Conservation (phyloP, 225 moss, liverwort and hornwort species). For the Thuidium tamariscinum region DNA sequence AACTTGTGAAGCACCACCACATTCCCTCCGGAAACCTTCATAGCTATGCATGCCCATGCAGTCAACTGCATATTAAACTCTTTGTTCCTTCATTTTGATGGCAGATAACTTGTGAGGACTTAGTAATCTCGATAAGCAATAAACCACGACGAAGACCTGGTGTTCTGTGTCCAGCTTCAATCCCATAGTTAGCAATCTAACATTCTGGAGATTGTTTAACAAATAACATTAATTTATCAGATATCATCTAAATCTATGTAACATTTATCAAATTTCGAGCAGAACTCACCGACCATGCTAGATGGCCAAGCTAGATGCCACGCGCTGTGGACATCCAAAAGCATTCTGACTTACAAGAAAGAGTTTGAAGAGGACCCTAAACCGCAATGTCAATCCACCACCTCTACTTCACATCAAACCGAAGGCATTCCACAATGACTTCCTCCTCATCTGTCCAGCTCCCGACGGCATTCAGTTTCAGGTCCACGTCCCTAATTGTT, state of each 20-base stretch:
- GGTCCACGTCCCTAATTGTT: background rate
- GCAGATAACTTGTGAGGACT: too few relatives aligned
- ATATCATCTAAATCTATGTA: background rate
- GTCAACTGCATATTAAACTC: too few relatives aligned
- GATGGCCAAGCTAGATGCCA: background rate
- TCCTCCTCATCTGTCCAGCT: background rate
- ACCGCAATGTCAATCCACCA: background rate
- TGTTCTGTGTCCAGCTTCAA: background rate
- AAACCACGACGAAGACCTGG: too few relatives aligned
- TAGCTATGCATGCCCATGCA: too few relatives aligned
- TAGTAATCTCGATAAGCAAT: too few relatives aligned
- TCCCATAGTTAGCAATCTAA: background rate
- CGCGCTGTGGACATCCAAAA: background rate
- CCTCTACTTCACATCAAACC: background rate
- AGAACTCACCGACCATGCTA: background rate
- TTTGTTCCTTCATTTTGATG: too few relatives aligned
- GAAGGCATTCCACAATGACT: background rate
- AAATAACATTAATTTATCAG: background rate
- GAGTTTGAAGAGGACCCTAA: background rate
- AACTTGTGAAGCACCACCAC: too few relatives aligned
- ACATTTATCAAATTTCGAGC: background rate
- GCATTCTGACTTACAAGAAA: background rate
- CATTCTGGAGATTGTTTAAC: background rate
- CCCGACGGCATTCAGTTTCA: background rate
- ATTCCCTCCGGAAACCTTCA: too few relatives aligned